These are phyloP conservation scores for Pythium periplocum DNA, from an alignment of 352 stramenopile genomes.

Conservation along the genomic window DNA sequence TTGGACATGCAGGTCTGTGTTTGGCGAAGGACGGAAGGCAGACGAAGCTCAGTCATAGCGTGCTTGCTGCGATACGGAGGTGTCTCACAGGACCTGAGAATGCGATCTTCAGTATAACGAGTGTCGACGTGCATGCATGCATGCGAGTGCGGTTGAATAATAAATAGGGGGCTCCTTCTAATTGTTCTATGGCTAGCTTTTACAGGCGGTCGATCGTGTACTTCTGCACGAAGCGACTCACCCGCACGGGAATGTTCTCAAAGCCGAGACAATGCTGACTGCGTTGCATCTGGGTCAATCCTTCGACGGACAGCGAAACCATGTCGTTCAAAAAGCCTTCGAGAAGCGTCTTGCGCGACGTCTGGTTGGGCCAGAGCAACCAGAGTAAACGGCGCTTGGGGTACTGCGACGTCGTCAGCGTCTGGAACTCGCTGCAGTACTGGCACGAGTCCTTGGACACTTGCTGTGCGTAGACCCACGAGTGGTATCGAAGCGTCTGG, in stretches of 20 bases:
- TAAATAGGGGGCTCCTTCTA: too few relatives aligned
- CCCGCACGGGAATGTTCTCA: conserved; percentile 12
- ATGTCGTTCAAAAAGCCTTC: conserved; percentile 16
- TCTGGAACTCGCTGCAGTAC: conserved; percentile 37
- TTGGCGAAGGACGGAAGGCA: too few relatives aligned
- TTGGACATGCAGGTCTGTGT: too few relatives aligned
- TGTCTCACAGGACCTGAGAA: too few relatives aligned
- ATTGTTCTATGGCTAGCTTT: background rate
- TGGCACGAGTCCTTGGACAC: conserved; percentile 20
- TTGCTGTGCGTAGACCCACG: conserved; percentile 26
- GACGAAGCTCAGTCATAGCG: too few relatives aligned
- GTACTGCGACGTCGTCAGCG: conserved; percentile 33
- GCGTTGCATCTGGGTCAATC: conserved; percentile 4
- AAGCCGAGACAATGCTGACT: conserved; percentile 10
- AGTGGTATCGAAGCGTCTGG: conserved; percentile 28
- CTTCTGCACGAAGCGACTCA: conserved; percentile 7
- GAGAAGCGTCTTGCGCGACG: conserved; percentile 5
- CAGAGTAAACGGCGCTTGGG: conserved; percentile 28
- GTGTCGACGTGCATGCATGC: too few relatives aligned
- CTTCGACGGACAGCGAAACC: conserved; percentile 5
- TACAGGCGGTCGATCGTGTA: background rate
- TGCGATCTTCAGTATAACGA: too few relatives aligned
- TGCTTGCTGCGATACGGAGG: too few relatives aligned
- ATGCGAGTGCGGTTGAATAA: too few relatives aligned
- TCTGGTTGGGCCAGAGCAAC: conserved; percentile 6